These are phyloP conservation scores for Papiliotrema fonsecae DNA, from an alignment of 1,284 basidiomycete genomes.

Conservation along the genomic window DNA sequence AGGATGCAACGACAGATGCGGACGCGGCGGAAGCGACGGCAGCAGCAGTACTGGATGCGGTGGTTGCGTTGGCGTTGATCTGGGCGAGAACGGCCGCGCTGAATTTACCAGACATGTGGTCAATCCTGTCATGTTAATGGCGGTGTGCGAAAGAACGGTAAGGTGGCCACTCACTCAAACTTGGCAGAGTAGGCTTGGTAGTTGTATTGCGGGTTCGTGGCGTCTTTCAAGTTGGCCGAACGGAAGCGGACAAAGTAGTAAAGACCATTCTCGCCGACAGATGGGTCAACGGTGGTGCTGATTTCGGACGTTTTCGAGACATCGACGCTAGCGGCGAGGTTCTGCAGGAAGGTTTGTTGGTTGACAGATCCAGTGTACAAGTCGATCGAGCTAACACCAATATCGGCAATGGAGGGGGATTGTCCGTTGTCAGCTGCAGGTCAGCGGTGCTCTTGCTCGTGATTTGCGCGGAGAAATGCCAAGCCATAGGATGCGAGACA, in stretches of 20 bases:
- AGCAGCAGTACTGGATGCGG: conserved; percentile 5
- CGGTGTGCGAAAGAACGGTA: background rate
- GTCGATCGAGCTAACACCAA: conserved; percentile 60
- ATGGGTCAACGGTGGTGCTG: conserved; percentile 58
- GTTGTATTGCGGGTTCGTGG: conserved; percentile 53
- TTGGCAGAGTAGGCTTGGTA: conserved; percentile 74
- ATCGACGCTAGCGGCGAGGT: conserved; percentile 57
- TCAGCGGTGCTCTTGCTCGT: conserved; percentile 6
- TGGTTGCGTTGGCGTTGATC: conserved; percentile 16
- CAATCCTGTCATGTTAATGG: conserved; percentile 21
- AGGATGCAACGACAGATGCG: background rate
- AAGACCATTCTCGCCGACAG: conserved; percentile 58
- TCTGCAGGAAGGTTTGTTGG: conserved; percentile 60
- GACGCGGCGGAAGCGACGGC: conserved; percentile 2
- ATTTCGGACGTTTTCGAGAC: conserved; percentile 57
- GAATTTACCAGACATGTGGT: conserved; percentile 44
- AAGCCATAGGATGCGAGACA: background rate
- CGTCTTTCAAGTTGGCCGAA: conserved; percentile 56
- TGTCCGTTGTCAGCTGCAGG: conserved; percentile 54
- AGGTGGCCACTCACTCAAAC: conserved; percentile 52
- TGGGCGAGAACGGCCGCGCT: conserved; percentile 33
- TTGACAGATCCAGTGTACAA: conserved; percentile 56
- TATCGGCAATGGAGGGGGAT: conserved; percentile 55
- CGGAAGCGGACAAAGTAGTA: conserved; percentile 57
- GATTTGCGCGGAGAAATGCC: background rate